Conservation (phyloP, 2,329 filamentous ascomycete species). For the Bisporella sp. region DNA sequence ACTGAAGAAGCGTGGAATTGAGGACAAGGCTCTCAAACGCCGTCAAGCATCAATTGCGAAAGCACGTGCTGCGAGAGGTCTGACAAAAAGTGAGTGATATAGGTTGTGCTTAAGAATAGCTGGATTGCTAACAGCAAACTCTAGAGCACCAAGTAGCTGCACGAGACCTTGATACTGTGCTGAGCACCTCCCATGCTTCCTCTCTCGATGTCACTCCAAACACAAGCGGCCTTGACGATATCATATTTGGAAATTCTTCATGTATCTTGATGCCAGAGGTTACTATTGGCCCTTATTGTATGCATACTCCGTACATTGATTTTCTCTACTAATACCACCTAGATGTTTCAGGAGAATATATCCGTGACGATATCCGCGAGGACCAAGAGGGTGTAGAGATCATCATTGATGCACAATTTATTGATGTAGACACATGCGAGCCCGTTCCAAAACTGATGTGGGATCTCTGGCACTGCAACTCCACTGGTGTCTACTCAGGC, state of each 20-base stretch:
- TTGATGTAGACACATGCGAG: conserved; percentile 47
- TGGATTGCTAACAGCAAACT: conserved; percentile 6
- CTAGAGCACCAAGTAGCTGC: background rate
- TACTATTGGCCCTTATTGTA: conserved; percentile 47
- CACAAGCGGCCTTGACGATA: conserved; percentile 17
- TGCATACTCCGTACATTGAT: too few relatives aligned
- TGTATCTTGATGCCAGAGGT: conserved; percentile 46
- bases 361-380: conserved; percentile 31
- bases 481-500: conserved; percentile 44
- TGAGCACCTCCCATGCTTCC: background rate
- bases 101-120: conserved; percentile 20
- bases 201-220: conserved; percentile 12
- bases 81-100: too few relatives aligned
- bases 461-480: conserved; percentile 44
- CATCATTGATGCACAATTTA: conserved; percentile 37
- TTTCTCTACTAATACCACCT: too few relatives aligned
- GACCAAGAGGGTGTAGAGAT: conserved; percentile 31
- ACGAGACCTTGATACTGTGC: background rate
- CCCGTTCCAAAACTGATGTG: conserved; percentile 40
- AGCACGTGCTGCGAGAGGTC: conserved; percentile 14
- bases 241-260: conserved; percentile 38
- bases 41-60: conserved; percentile 27
- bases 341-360: conserved; percentile 29
- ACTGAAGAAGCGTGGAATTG: conserved; percentile 32
- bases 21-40: conserved; percentile 27